Conservation (phyloP, 176 grass and related monocot species). For the Hordeum marinum region DNA sequence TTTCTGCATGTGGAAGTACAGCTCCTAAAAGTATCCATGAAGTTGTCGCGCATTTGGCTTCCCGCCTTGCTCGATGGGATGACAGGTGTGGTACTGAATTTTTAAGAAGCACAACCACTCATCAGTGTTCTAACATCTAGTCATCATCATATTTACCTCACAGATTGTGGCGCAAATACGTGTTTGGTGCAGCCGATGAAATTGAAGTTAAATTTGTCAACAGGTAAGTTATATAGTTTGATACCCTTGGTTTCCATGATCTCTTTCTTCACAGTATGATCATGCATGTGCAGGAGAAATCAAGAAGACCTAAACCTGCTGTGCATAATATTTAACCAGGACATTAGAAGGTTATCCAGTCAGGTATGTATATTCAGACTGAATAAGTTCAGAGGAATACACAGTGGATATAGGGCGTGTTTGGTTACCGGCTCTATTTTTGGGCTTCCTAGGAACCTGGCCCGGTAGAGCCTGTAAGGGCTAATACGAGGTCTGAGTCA, state of each 20-base stretch:
- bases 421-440: too few relatives aligned
- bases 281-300: slow-evolving; percentile 44
- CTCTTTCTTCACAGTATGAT: background rate
- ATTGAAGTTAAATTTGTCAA: slow-evolving; percentile 72
- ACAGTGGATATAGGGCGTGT: background rate
- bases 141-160: background rate
- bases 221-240: slow-evolving; percentile 21
- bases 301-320: slow-evolving; percentile 58
- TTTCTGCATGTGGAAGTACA: slow-evolving; percentile 37
- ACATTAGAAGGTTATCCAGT: slow-evolving; percentile 63
- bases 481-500: too few relatives aligned
- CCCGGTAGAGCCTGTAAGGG: too few relatives aligned
- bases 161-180: slow-evolving; percentile 54
- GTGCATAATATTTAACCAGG: slow-evolving; percentile 63
- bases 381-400: background rate
- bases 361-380: slow-evolving; percentile 25
- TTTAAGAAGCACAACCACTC: background rate
- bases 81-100: slow-evolving; percentile 35
- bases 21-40: slow-evolving; percentile 49
- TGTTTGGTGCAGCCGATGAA: slow-evolving; percentile 51
- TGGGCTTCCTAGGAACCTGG: too few relatives aligned
- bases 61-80: slow-evolving; percentile 52
- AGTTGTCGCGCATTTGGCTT: slow-evolving; percentile 60
- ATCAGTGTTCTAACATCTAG: background rate
- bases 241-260: background rate